Conservation (phyloP, 116 monocot genomes). For the Dioscorea cayenensis region DNA sequence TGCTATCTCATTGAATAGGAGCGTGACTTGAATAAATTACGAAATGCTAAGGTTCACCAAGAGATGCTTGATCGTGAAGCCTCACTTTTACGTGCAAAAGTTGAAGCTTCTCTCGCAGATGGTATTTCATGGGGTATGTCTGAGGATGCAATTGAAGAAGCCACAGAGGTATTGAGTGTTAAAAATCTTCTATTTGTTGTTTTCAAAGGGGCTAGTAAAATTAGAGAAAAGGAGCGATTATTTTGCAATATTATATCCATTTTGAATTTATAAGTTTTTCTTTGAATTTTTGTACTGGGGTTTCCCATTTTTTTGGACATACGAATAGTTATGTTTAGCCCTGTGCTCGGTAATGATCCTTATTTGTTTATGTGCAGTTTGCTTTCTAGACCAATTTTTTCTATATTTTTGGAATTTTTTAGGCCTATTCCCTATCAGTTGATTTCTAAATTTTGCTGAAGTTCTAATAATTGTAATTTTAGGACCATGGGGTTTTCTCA, state of each 20-base stretch:
- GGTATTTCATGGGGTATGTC: slow-evolving; percentile 95
- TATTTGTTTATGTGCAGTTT: too few relatives aligned
- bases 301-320: too few relatives aligned
- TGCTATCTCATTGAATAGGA: slow-evolving; percentile 26
- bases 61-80: slow-evolving; percentile 79
- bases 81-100: slow-evolving; percentile 81
- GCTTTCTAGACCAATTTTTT: too few relatives aligned
- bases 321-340: too few relatives aligned
- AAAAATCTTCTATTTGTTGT: not conserved
- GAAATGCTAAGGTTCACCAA: slow-evolving; percentile 35
- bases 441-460: too few relatives aligned
- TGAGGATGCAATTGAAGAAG: slow-evolving; percentile 86
- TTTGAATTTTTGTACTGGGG: not conserved
- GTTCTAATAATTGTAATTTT: too few relatives aligned
- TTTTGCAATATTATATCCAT: not conserved
- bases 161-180: slow-evolving; percentile 37
- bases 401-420: too few relatives aligned
- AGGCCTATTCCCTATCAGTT: too few relatives aligned
- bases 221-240: not conserved
- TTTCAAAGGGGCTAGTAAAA: not conserved
- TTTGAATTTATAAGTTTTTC: not conserved
- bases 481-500: too few relatives aligned
- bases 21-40: slow-evolving; percentile 63
- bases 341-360: too few relatives aligned
- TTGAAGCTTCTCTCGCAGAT: slow-evolving; percentile 68